Evolutionary conservation across 441 rosid genomes (phyloP).

Genomic region (Mallotus repandus): DNA sequence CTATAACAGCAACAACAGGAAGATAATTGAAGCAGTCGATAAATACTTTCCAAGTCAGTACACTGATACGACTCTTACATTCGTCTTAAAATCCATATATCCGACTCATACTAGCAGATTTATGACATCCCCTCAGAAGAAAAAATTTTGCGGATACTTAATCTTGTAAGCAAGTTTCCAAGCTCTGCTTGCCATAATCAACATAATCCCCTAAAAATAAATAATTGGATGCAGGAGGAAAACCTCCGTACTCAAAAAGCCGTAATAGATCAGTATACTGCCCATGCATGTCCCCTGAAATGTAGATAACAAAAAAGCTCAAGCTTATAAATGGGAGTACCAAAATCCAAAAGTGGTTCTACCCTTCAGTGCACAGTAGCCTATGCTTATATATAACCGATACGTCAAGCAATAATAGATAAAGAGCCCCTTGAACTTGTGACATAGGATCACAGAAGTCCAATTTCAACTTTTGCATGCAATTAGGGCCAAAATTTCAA

Average conservation of each 20-base stretch:
- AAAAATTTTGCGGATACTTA: slow-evolving; percentile 89
- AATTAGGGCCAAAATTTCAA: no score
- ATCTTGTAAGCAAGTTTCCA: slow-evolving; percentile 96
- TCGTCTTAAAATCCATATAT: slow-evolving; percentile 92
- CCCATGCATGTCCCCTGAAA: slow-evolving; percentile 82
- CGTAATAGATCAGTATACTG: slow-evolving; percentile 82
- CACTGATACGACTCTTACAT: slow-evolving; percentile 84
- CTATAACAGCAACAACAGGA: slow-evolving; percentile 86
- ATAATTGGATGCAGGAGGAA: slow-evolving; percentile 86
- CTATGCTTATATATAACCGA: no score
- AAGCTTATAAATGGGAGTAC: no score
- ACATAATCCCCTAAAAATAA: slow-evolving; percentile 90
- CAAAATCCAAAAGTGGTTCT: no score
- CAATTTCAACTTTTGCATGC: no score
- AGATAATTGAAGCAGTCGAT: slow-evolving; percentile 89
- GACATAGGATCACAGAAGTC: no score
- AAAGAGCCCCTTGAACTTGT: no score
- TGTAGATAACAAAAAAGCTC: slow-evolving; percentile 8
- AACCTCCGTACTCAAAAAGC: slow-evolving; percentile 88
- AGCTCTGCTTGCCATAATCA: slow-evolving; percentile 91
- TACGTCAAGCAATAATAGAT: no score
- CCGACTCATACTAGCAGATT: slow-evolving; percentile 85
- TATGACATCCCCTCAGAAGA: slow-evolving; percentile 85
- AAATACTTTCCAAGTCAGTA: slow-evolving; percentile 83
- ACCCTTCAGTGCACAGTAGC: no score